Percentiles rank a stretch among this genome's conserved stretches.
phyloP scores from a whole-genome alignment of 2,329 filamentous ascomycete species.

The Periconia sp. region DNA sequence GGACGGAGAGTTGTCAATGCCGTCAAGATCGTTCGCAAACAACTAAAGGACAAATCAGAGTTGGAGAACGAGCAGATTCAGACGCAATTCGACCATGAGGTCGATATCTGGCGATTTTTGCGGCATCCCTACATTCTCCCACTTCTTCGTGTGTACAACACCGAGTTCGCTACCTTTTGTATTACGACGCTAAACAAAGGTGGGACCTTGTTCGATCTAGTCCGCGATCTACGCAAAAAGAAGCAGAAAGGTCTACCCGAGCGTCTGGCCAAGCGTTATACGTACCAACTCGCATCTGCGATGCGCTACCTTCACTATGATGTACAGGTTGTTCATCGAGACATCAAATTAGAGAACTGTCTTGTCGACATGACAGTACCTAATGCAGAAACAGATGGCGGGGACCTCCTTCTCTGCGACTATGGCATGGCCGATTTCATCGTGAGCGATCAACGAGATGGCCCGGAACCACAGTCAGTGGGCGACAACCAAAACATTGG shows the following conservation, averaged over 20 bases:
- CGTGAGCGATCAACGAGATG: slow-evolving; percentile 59
- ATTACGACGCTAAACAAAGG: slow-evolving; percentile 69
- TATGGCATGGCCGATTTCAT: slow-evolving; percentile 75
- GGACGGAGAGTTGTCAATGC: slow-evolving; percentile 63
- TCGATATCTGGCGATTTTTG: slow-evolving; percentile 70
- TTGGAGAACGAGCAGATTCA: slow-evolving; percentile 69
- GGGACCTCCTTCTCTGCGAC: slow-evolving; percentile 68
- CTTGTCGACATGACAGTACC: slow-evolving; percentile 63
- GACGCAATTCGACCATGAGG: slow-evolving; percentile 72
- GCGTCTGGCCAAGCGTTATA: slow-evolving; percentile 63
- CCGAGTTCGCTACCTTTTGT: slow-evolving; percentile 71
- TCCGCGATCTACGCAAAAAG: slow-evolving; percentile 59
- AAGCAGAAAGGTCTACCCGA: slow-evolving; percentile 54
- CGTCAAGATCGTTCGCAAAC: slow-evolving; percentile 71
- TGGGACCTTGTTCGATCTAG: slow-evolving; percentile 68
- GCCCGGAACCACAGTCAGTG: slow-evolving; percentile 56
- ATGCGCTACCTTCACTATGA: slow-evolving; percentile 72
- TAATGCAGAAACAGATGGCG: slow-evolving; percentile 56
- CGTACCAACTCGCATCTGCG: slow-evolving; percentile 68
- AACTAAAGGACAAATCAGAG: slow-evolving; percentile 61
- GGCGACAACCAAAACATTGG: slow-evolving; percentile 54
- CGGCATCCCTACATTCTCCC: slow-evolving; percentile 67
- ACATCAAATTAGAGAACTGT: slow-evolving; percentile 74
- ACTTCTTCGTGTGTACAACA: slow-evolving; percentile 69
- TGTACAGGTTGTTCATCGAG: slow-evolving; percentile 69